These are phyloP conservation scores for Cunninghamia lanceolata DNA, from an alignment of 75 land plant species.

Conservation along the genomic window DNA sequence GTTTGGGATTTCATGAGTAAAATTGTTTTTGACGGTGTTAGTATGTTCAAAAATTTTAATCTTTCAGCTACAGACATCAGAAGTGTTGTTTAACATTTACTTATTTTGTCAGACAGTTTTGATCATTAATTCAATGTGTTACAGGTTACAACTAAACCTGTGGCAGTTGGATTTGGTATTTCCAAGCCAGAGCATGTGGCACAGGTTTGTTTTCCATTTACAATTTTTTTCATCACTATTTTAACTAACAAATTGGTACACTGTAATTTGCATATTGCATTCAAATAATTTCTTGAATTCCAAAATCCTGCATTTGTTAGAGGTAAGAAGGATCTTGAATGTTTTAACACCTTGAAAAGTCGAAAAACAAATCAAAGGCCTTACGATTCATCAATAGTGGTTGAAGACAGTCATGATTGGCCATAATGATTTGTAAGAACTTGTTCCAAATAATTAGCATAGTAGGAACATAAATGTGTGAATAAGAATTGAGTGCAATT, in stretches of 20 bases:
- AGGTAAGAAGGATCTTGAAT: background rate
- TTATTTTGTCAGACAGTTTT: background rate
- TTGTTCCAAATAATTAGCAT: background rate
- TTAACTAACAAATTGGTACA: background rate
- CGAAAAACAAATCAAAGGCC: background rate
- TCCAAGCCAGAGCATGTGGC: slow-evolving; percentile 78
- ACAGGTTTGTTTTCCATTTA: slow-evolving; percentile 37
- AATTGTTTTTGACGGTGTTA: background rate
- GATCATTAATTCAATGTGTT: background rate
- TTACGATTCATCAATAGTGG: background rate
- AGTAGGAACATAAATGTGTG: no score
- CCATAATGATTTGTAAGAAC: background rate
- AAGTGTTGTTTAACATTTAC: background rate
- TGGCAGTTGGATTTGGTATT: slow-evolving; percentile 87
- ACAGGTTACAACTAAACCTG: slow-evolving; percentile 71
- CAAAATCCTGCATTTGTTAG: background rate
- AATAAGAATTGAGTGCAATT: no score
- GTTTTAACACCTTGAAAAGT: background rate
- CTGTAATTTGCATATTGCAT: background rate
- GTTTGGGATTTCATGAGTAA: background rate
- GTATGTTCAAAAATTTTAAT: background rate
- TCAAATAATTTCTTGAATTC: background rate
- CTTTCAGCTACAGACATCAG: background rate
- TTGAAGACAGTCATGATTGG: background rate
- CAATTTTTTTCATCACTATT: background rate